Evolutionary conservation across 768 basidiomycete species (phyloP).

Genomic region (Podaxis pistillaris): DNA sequence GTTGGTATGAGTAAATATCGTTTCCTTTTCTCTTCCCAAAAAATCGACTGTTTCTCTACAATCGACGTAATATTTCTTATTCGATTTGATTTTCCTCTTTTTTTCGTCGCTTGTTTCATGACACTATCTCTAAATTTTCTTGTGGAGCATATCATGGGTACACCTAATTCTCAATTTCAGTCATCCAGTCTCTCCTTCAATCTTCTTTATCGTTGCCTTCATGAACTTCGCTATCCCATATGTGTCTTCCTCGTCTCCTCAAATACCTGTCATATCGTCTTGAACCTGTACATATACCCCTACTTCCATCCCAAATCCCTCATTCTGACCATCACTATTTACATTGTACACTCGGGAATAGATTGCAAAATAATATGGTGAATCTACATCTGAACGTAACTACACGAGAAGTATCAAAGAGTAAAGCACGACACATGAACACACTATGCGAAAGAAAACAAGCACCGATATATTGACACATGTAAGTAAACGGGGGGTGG

Average conservation of each 20-base stretch:
- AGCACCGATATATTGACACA: not conserved
- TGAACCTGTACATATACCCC: constrained; percentile 22
- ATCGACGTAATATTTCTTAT: constrained; percentile 6
- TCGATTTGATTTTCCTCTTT: constrained; percentile 6
- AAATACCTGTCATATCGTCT: not conserved
- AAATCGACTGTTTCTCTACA: constrained; percentile 15
- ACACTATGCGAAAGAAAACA: not conserved
- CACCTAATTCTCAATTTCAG: not conserved
- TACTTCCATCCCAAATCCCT: constrained; percentile 4
- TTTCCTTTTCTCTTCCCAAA: constrained; percentile 13
- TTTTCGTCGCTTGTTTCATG: constrained; percentile 9
- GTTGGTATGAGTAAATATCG: constrained; percentile 66
- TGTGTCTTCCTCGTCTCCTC: not conserved
- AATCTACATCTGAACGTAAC: constrained; percentile 21
- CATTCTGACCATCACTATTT: constrained; percentile 17
- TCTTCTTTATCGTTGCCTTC: not conserved
- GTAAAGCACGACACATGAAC: constrained; percentile 11
- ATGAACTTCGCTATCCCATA: not conserved
- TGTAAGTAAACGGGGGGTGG: not conserved
- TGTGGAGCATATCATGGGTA: constrained; percentile 18
- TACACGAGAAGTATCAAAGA: constrained; percentile 3
- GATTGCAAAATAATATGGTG: constrained; percentile 29
- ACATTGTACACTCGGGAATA: constrained; percentile 29
- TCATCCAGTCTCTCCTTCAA: not conserved
- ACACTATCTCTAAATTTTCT: constrained; percentile 12